A percentile compares a stretch with the other conserved stretches of the same genome.
phyloP scores from a whole-genome alignment of 2,329 filamentous ascomycete genomes.

The Aschersonia sp. region DNA sequence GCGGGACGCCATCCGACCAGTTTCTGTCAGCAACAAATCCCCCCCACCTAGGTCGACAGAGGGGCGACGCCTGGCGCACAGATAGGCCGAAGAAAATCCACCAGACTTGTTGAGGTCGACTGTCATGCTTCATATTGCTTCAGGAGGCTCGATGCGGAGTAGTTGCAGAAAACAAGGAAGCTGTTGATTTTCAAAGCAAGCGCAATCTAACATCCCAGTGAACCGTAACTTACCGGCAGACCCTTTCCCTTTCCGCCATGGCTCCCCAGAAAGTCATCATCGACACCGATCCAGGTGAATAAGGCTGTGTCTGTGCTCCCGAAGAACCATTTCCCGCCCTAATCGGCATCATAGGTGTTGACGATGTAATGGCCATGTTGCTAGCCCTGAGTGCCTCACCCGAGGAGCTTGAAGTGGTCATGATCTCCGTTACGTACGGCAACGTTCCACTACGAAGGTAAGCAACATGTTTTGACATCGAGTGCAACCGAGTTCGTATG shows the following conservation, averaged over 20 bases:
- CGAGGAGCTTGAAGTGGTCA: conserved; percentile 72
- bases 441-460: conserved; percentile 81
- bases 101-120: too few relatives aligned
- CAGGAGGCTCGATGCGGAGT: too few relatives aligned
- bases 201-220: too few relatives aligned
- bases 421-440: conserved; percentile 85
- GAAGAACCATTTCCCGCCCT: neutral
- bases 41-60: too few relatives aligned
- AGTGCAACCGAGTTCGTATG: neutral
- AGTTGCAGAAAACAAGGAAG: too few relatives aligned
- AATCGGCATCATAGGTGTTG: conserved; percentile 42
- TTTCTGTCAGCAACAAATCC: too few relatives aligned
- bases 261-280: conserved; percentile 73
- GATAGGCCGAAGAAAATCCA: too few relatives aligned
- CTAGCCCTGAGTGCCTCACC: conserved; percentile 69
- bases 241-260: conserved; percentile 26
- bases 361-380: conserved; percentile 81
- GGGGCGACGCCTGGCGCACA: too few relatives aligned
- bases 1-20: too few relatives aligned
- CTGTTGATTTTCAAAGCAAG: too few relatives aligned
- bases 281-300: conserved; percentile 76
- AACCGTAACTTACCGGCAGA: too few relatives aligned
- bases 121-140: too few relatives aligned
- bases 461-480: conserved; percentile 5
- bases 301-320: neutral